A percentile compares a stretch with the other conserved stretches of the same genome.
Conservation (phyloP, 2,329 filamentous ascomycete species). For the Torrubiella hemipterigena region DNA sequence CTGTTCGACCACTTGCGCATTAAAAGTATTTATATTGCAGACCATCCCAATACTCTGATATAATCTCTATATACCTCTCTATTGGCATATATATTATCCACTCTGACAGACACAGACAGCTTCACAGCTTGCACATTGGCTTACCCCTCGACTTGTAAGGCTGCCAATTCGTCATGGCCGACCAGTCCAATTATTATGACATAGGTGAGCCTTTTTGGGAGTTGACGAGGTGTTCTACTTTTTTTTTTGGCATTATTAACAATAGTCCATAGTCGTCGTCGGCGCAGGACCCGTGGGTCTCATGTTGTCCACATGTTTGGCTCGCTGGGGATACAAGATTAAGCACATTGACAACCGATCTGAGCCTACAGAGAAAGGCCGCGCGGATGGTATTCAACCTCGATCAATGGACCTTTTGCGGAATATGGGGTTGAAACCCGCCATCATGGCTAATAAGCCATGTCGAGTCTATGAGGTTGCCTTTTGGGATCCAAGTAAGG, state of each 20-base stretch:
- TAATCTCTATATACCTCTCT: too few species aligned
- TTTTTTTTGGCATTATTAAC: too few species aligned
- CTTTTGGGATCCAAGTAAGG: conserved; percentile 55
- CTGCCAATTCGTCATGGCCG: too few species aligned
- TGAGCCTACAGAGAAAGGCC: conserved; percentile 73
- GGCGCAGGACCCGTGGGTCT: conserved; percentile 84
- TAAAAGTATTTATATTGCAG: too few species aligned
- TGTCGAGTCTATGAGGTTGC: conserved; percentile 73
- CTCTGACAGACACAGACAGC: too few species aligned
- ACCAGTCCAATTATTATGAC: conserved; percentile 3
- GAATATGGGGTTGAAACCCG: conserved; percentile 81
- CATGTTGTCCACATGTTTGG: conserved; percentile 76
- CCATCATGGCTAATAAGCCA: conserved; percentile 77
- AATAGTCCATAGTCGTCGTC: conserved; percentile 82
- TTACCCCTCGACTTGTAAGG: too few species aligned
- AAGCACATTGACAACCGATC: conserved; percentile 89
- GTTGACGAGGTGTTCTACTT: conserved; percentile 9
- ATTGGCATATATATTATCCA: too few species aligned
- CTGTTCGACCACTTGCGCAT: too few species aligned
- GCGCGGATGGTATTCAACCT: conserved; percentile 86
- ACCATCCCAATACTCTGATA: too few species aligned
- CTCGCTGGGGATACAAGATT: conserved; percentile 88
- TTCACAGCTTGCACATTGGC: too few species aligned
- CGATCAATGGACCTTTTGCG: conserved; percentile 75
- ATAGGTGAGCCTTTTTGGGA: conserved; percentile 10